Base-by-base conservation (phyloP, 2,329 filamentous ascomycete genomes). In the Chaetomiaceae sp. region DNA sequence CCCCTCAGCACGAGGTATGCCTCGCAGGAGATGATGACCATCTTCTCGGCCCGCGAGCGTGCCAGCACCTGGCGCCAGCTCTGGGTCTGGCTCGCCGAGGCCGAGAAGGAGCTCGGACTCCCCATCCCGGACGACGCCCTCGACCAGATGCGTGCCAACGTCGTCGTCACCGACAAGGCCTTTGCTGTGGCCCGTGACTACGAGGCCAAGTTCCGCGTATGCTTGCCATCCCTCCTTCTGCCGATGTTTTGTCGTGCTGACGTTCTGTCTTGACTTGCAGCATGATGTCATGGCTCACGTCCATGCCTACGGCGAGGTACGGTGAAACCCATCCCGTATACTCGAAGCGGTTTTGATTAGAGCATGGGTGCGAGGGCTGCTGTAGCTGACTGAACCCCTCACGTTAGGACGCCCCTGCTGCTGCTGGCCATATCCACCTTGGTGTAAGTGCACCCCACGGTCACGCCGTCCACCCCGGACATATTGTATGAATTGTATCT, bases 391-490 rank as follows among this genome's bases (percentile, higher is more conserved):
- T 12, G 17, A 35, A 21, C 3, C 19, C 13, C 14, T 34, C 37
- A 5, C 14, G 25, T n/a, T 33, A 57, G 55, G 55, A 58, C 21
- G 87, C 87, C 3, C 88, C 88, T 1, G 84, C 81, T 43, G 88
- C 89, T 13, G 87, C 86, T n/a, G 87, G 87, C 31, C 86, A 93
- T 59, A 92, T 96, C 53, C 90, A 96, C 67, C 82, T 78, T 67
- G 86, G 85, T 61, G 83, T 82, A 54, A 86, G 78, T 45, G 14
- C 35, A 13, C 2, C 14, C 34, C 5, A 7, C 9, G 2, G 12
- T 14, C 7, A n/a, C 8, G 7, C 31, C 5, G 21, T 33, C 10
- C 30, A 5, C 30, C 30, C 7, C 14, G 25, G 25, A 27, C 12
- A 49, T 43, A 37, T 31, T 2, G 3, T 17, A 6, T 3, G 39